phyloP scores from a whole-genome alignment of 257 asterid genomes.

The Petunia secreta region DNA sequence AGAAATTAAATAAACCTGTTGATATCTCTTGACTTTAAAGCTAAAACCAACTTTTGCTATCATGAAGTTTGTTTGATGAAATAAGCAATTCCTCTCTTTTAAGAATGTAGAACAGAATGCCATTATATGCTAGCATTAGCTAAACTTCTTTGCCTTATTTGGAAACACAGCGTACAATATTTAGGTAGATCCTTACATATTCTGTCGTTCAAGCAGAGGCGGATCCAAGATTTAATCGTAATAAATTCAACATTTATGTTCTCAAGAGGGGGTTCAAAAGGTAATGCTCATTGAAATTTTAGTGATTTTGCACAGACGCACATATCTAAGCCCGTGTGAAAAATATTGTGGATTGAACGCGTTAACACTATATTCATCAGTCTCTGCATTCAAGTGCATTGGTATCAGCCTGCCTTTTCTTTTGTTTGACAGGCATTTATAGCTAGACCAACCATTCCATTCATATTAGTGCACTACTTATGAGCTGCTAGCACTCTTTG shows the following conservation, averaged over 20 bases:
- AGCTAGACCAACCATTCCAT: neutral
- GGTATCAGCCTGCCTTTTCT: neutral
- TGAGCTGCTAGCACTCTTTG: conserved; percentile 6
- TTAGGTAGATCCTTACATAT: neutral
- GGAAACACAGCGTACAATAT: neutral
- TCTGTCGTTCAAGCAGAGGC: neutral
- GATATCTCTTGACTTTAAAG: conserved; percentile 30
- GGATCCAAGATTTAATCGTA: neutral
- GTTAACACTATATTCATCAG: too few relatives aligned
- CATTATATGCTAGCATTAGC: neutral
- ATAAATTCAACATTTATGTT: neutral
- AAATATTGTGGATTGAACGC: too few relatives aligned
- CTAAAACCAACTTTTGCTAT: conserved; percentile 10
- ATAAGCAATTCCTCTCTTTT: neutral
- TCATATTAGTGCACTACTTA: neutral
- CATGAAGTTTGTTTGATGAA: conserved; percentile 20
- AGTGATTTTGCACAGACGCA: too few relatives aligned
- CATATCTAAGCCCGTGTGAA: too few relatives aligned
- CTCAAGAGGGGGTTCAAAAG: neutral
- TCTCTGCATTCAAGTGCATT: neutral
- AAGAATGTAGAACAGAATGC: neutral
- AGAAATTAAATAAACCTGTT: conserved; percentile 10
- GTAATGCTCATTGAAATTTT: neutral
- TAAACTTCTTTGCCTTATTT: neutral
- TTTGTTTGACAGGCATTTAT: neutral